Percentiles rank a stretch among this genome's conserved stretches.
Conservation (phyloP, 2,329 filamentous ascomycete species). For the Penicillium sp. region DNA sequence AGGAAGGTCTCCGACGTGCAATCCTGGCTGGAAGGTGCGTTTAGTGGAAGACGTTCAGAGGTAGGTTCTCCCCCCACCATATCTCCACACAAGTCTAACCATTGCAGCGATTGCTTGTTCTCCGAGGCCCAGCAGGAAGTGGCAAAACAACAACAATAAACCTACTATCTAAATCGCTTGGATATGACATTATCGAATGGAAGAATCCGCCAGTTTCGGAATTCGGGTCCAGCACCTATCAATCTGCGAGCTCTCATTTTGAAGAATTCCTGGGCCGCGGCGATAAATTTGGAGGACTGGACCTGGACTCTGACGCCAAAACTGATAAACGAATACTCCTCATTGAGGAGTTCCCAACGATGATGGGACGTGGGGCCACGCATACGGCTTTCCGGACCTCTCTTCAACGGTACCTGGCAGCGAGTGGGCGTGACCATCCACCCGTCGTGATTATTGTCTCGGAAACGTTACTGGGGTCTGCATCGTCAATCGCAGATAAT, state of each 20-base stretch:
- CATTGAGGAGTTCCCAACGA: slow-evolving; percentile 81
- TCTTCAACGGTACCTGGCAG: slow-evolving; percentile 68
- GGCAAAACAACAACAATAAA: slow-evolving; percentile 89
- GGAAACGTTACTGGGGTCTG: slow-evolving; percentile 84
- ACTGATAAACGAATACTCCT: slow-evolving; percentile 61
- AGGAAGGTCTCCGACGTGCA: slow-evolving; percentile 87
- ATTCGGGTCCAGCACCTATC: slow-evolving; percentile 61
- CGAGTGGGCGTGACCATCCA: slow-evolving; percentile 50
- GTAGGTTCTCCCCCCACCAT: slow-evolving; percentile 29
- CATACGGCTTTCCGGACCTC: slow-evolving; percentile 73
- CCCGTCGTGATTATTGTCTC: slow-evolving; percentile 90
- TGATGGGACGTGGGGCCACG: slow-evolving; percentile 64
- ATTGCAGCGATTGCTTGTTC: slow-evolving; percentile 70
- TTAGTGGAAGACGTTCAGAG: slow-evolving; percentile 56
- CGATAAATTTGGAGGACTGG: slow-evolving; percentile 75
- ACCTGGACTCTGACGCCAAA: slow-evolving; percentile 38
- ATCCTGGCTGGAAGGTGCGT: slow-evolving; percentile 76
- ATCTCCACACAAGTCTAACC: slow-evolving; percentile 10
- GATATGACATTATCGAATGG: slow-evolving; percentile 83
- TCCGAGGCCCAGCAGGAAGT: slow-evolving; percentile 88
- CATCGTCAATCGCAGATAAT: slow-evolving; percentile 81
- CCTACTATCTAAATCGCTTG: slow-evolving; percentile 75
- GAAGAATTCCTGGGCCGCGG: slow-evolving; percentile 87
- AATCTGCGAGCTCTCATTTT: slow-evolving; percentile 77
- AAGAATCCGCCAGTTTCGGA: slow-evolving; percentile 73